Evolutionary conservation across 495 filamentous ascomycete species (phyloP).

Genomic region (Penicillium angulare): DNA sequence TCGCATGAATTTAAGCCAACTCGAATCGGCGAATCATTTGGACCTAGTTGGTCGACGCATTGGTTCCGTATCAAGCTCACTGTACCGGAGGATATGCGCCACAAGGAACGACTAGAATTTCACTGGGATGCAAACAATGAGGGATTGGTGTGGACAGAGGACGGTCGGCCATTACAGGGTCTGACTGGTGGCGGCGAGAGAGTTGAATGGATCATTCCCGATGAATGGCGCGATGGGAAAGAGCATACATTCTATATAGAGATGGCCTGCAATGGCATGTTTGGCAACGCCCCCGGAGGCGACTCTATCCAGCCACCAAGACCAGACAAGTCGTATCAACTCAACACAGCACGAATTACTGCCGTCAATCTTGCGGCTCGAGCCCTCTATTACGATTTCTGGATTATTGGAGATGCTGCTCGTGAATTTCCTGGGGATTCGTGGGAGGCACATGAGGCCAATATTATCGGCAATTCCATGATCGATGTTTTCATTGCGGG

Average conservation of each 20-base stretch:
- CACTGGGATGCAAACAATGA: conserved; percentile 95
- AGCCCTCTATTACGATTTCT: conserved; percentile 84
- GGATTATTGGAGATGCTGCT: conserved; percentile 89
- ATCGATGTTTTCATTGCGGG: conserved; percentile 85
- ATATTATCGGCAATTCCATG: conserved; percentile 79
- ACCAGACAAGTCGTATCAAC: conserved; percentile 73
- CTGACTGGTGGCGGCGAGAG: conserved; percentile 90
- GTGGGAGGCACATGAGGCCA: conserved; percentile 83
- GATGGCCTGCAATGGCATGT: conserved; percentile 99
- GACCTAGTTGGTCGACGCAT: conserved; percentile 97
- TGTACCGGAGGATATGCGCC: conserved; percentile 66
- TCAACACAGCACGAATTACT: conserved; percentile 80
- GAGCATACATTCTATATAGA: conserved; percentile 90
- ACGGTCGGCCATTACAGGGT: conserved; percentile 87
- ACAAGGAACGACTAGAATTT: conserved; percentile 81
- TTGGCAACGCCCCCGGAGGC: conserved; percentile 83
- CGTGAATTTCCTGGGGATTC: conserved; percentile 75
- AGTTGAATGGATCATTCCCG: conserved; percentile 84
- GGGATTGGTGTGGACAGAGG: conserved; percentile 83
- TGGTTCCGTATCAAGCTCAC: conserved; percentile 86
- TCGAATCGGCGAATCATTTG: conserved; percentile 73
- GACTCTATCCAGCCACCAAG: conserved; percentile 87
- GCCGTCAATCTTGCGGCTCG: conserved; percentile 84
- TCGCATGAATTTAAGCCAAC: conserved; percentile 76
- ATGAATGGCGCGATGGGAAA: conserved; percentile 76